Evolutionary conservation across 331 rosid genomes (phyloP).

Genomic region (Telfairia occidentalis): DNA sequence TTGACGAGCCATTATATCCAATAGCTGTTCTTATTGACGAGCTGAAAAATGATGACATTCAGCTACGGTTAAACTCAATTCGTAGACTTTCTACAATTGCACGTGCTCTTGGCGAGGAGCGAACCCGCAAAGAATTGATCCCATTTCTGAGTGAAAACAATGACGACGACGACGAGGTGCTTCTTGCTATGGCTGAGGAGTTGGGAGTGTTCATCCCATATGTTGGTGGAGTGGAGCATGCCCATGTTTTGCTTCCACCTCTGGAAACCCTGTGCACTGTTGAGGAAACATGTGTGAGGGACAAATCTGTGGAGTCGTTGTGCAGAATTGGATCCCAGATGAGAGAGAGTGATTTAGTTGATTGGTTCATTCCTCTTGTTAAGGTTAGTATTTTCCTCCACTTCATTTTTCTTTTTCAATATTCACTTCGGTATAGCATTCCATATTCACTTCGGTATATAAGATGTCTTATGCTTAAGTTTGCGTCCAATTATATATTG

Average conservation of each 20-base stretch:
- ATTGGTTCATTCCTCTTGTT: slow-evolving; percentile 74
- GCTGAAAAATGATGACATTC: slow-evolving; percentile 91
- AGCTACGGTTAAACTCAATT: slow-evolving; percentile 80
- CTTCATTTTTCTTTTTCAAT: neutral
- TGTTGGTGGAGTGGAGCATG: slow-evolving; percentile 96
- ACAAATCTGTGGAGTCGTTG: slow-evolving; percentile 82
- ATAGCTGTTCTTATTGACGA: slow-evolving; percentile 93
- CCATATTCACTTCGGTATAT: neutral
- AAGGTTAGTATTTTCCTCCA: slow-evolving; percentile 43
- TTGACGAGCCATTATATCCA: slow-evolving; percentile 88
- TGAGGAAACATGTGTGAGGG: slow-evolving; percentile 96
- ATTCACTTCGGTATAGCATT: neutral
- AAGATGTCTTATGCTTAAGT: neutral
- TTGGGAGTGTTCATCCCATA: slow-evolving; percentile 88
- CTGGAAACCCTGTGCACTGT: slow-evolving; percentile 84
- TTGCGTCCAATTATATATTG: neutral
- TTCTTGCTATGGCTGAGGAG: slow-evolving; percentile 97
- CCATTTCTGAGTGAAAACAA: slow-evolving; percentile 85
- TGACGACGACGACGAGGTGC: slow-evolving; percentile 94
- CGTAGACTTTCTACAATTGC: slow-evolving; percentile 92
- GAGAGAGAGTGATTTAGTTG: slow-evolving; percentile 86
- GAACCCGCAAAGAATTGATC: slow-evolving; percentile 81
- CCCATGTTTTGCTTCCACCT: slow-evolving; percentile 73
- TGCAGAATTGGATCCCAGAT: slow-evolving; percentile 92
- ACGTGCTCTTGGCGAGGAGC: slow-evolving; percentile 94